Conservation (phyloP, 2,329 filamentous ascomycete genomes). For the Diaporthe vexans region DNA sequence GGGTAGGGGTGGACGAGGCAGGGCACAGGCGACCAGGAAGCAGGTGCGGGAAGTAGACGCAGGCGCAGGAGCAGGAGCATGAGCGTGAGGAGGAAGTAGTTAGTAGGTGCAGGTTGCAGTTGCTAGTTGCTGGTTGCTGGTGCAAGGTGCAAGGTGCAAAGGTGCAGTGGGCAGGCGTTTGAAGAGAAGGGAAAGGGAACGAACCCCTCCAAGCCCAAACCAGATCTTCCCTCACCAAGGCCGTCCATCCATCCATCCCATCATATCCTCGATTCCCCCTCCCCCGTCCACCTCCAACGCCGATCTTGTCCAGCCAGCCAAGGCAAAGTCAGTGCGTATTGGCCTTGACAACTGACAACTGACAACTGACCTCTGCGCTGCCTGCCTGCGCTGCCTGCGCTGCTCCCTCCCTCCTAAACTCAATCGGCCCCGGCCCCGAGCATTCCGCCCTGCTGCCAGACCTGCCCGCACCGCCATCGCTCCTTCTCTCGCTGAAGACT, state of each 20-base stretch:
- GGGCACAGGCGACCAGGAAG: no score
- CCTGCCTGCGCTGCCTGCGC: conserved; percentile 1
- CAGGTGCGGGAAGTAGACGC: neutral
- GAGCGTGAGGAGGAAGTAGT: neutral
- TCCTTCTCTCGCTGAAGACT: conserved; percentile 39
- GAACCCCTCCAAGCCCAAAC: conserved; percentile 13
- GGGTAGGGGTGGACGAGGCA: neutral
- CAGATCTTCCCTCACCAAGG: conserved; percentile 23
- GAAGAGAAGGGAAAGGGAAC: neutral
- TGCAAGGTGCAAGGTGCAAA: no score
- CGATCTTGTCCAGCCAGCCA: conserved; percentile 14
- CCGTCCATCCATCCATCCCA: neutral
- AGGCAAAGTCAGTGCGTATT: conserved; percentile 19
- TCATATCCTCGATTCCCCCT: neutral
- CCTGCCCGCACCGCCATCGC: conserved; percentile 34
- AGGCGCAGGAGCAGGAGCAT: neutral
- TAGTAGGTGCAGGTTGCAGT: neutral
- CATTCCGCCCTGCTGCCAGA: neutral
- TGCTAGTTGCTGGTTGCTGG: no score
- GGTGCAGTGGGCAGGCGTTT: conserved; percentile 16
- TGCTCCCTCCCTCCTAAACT: conserved; percentile 12
- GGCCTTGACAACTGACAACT: conserved; percentile 15
- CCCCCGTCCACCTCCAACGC: conserved; percentile 15
- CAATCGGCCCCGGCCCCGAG: conserved; percentile 22
- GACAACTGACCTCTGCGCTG: neutral